These are phyloP conservation scores for Fraxinus sp. DNA, from an alignment of 305 asterid species.

Conservation along the genomic window DNA sequence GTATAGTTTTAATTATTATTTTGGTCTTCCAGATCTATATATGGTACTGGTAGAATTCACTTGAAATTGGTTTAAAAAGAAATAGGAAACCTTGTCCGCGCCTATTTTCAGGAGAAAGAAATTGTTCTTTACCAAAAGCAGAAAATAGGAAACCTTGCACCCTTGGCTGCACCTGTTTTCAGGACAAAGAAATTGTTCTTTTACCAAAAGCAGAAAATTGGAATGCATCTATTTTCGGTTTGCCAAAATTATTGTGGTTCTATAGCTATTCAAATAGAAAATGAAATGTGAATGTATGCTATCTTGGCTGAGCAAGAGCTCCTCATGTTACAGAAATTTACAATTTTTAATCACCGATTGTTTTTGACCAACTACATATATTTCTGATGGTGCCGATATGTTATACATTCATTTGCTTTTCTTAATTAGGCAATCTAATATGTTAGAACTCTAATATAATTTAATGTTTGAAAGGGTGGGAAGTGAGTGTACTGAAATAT, in stretches of 20 bases:
- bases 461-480: not conserved
- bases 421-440: not conserved
- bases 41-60: not conserved
- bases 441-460: not conserved
- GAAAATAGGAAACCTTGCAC: not conserved
- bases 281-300: conserved; percentile 14
- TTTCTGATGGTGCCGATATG: not conserved
- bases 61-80: not conserved
- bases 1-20: not conserved
- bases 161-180: not conserved
- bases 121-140: not conserved
- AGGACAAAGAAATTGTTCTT: conserved; percentile 1
- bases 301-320: not conserved
- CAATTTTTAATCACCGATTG: conserved; percentile 12
- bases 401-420: not conserved
- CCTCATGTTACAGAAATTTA: not conserved
- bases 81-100: not conserved
- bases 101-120: conserved; percentile 2
- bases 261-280: conserved; percentile 16
- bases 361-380: not conserved
- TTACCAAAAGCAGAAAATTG: not conserved
- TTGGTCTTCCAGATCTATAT: not conserved
- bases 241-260: not conserved
- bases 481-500: not conserved
- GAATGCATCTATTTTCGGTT: not conserved